phyloP scores from a whole-genome alignment of 371 early-diverging fungal species.

The Dinochytrium kinnereticum region DNA sequence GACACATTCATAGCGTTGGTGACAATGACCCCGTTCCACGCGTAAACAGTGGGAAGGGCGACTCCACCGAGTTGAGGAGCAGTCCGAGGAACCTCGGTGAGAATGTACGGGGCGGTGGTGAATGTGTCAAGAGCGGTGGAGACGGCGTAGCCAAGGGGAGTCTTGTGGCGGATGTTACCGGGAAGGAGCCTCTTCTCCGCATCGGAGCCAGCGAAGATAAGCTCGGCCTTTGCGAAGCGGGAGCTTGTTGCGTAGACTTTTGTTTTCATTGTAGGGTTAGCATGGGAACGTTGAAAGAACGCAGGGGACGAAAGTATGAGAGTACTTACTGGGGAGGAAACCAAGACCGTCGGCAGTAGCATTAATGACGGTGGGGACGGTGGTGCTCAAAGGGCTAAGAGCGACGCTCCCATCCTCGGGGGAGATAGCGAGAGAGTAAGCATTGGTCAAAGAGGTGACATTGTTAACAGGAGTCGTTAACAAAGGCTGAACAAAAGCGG shows the following conservation, averaged over 20 bases:
- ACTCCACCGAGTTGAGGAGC: not conserved
- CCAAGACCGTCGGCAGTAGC: not conserved
- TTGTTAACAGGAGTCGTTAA: not conserved
- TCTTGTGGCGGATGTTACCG: conserved; percentile 17
- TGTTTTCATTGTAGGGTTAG: not conserved
- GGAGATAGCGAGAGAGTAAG: not conserved
- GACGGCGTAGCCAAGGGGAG: conserved; percentile 17
- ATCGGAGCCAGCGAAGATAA: conserved; percentile 1
- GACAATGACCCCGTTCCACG: not conserved
- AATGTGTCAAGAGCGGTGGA: not conserved
- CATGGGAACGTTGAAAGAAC: not conserved
- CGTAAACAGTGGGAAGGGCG: not conserved
- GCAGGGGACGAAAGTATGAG: not conserved
- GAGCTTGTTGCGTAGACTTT: conserved; percentile 7
- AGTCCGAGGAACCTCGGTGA: not conserved
- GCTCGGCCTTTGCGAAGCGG: conserved; percentile 1
- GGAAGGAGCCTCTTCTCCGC: conserved; percentile 7
- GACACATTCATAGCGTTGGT: not conserved
- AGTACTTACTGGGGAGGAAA: not conserved
- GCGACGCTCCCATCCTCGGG: no score
- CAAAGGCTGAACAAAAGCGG: not conserved
- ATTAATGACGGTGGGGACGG: not conserved
- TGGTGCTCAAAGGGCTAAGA: not conserved
- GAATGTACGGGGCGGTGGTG: not conserved
- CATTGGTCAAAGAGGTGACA: not conserved